Base-by-base conservation (phyloP, 768 basidiomycete genomes). In the Mycena indigotica region DNA sequence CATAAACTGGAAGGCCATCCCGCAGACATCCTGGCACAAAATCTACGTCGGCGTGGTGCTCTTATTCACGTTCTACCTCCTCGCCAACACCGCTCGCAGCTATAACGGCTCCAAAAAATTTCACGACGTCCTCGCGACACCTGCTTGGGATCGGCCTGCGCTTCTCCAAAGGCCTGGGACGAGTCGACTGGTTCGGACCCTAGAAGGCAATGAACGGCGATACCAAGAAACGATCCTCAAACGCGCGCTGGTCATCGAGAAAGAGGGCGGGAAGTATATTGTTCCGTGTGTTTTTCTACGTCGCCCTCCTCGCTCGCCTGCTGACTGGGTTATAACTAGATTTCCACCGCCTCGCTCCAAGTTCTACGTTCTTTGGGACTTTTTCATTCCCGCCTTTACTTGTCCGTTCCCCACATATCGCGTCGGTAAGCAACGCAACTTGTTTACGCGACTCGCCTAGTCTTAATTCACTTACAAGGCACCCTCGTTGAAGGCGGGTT, bases 401-500 rank as follows among this genome's bases (percentile, higher is more conserved):
- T 73, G 70, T 44, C 69, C 70, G 8, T 67, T 67, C 58, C 60
- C 65, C 17, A 58, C 65, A n/a, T 63, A 69, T 41, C 66, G 72
- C 35, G 60, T 73, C 16, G 71, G 70, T 38, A 56, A 30, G 6
- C 30, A 49, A 21, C 46, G 32, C 23, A 48, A 56, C 48, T 45
- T 13, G 13, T 46, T 21, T 24, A 13, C 23, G 8, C 44, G 44
- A 13, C 15, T 24, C 44, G 23, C 23, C 12, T 15, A 10, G 23
- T 15, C 35, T 38, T n/a, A 46, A 15, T 23, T 23, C 13, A 46
- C 10, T 46, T 59, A 80, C 80, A 19, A n/a, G n/a, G 32, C 32
- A 35, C 32, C 10, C 32, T 35, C 32, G 32, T 35, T 17, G 32
- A 35, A 35, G 32, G 32, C 32, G 79, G 80, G 26, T 82, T 81